Conservation (phyloP, 139 green algal genomes). For the Penium margaritaceum region DNA sequence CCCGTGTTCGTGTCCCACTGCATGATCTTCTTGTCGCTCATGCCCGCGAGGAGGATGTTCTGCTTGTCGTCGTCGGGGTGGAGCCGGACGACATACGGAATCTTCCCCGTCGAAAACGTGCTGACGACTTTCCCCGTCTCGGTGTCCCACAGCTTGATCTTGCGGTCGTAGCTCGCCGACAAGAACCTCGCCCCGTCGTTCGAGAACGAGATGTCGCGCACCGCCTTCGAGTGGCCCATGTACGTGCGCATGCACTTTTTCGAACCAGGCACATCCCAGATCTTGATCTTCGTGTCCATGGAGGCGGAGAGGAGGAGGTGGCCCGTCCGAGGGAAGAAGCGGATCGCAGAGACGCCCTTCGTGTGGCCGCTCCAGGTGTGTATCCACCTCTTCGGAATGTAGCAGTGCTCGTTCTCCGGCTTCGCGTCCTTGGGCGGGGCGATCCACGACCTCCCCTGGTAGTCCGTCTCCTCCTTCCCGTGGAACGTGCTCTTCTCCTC, state of each 20-base stretch:
- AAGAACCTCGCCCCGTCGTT: constrained; percentile 81
- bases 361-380: constrained; percentile 88
- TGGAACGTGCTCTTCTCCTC: constrained; percentile 68
- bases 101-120: constrained; percentile 52
- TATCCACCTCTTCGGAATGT: constrained; percentile 82
- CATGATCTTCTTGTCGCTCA: constrained; percentile 81
- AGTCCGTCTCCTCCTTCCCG: constrained; percentile 69
- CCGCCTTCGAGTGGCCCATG: constrained; percentile 82
- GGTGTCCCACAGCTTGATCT: constrained; percentile 94
- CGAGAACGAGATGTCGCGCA: constrained; percentile 82
- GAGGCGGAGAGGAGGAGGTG: constrained; percentile 89
- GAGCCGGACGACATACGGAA: constrained; percentile 74
- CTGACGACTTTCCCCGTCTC: constrained; percentile 76
- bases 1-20: constrained; percentile 79
- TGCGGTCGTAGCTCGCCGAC: constrained; percentile 59
- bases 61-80: constrained; percentile 82
- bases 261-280: constrained; percentile 83
- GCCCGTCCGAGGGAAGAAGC: constrained; percentile 76
- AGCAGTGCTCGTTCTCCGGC: constrained; percentile 65
- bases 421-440: constrained; percentile 57
- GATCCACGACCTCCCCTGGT: constrained; percentile 68
- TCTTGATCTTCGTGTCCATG: constrained; percentile 91
- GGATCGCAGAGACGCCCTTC: constrained; percentile 83
- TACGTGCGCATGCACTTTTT: constrained; percentile 90
- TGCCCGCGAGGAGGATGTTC: constrained; percentile 82